Conservation (phyloP, 768 basidiomycete species). For the Mycena sanguinolenta region DNA sequence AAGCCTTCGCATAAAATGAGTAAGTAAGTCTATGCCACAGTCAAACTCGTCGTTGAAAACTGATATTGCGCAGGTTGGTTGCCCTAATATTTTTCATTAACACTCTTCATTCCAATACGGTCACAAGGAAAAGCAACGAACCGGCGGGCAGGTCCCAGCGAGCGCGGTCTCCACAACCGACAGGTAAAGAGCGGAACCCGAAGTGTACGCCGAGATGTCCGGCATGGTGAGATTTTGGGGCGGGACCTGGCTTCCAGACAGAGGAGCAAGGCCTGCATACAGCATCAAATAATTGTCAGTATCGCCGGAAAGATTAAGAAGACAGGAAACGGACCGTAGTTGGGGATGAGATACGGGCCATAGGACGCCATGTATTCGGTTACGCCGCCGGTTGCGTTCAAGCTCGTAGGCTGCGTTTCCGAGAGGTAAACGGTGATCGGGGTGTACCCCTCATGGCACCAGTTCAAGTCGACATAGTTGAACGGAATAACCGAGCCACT, state of each 20-base stretch:
- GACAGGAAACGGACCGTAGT: slow-evolving; percentile 14
- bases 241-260: slow-evolving; percentile 15
- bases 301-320: background rate
- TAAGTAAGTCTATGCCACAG: background rate
- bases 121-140: slow-evolving; percentile 5
- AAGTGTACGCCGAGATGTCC: slow-evolving; percentile 1
- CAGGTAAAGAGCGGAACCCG: slow-evolving; percentile 32
- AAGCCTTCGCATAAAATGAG: too few species aligned
- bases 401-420: slow-evolving; percentile 34
- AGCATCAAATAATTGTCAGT: background rate
- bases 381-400: slow-evolving; percentile 36
- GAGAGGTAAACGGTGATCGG: slow-evolving; percentile 38
- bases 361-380: slow-evolving; percentile 30
- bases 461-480: slow-evolving; percentile 37
- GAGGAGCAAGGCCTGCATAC: slow-evolving; percentile 24
- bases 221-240: slow-evolving; percentile 38
- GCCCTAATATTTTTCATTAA: background rate
- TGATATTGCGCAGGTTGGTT: background rate
- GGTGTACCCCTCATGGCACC: slow-evolving; percentile 41
- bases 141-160: slow-evolving; percentile 38
- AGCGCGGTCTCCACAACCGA: slow-evolving; percentile 37
- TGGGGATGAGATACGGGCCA: slow-evolving; percentile 29
- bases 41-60: background rate
- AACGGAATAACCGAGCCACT: slow-evolving; percentile 28
- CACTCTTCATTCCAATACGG: background rate